Percentiles rank a stretch among this genome's conserved stretches.
Evolutionary conservation across 768 basidiomycete genomes (phyloP).

Genomic region (Clavaria fumosa): DNA sequence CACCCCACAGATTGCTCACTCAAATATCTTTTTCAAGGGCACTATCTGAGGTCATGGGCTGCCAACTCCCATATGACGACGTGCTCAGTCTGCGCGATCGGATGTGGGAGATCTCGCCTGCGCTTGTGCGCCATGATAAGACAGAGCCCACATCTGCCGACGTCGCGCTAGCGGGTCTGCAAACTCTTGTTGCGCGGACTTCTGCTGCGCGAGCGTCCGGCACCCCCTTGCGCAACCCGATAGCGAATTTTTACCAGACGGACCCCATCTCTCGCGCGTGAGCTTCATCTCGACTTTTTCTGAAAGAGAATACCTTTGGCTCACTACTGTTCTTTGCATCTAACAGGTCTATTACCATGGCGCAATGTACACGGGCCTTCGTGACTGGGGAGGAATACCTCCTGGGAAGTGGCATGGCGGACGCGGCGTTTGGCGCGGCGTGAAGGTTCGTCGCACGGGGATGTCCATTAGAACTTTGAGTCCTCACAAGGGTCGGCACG

Average conservation of each 20-base stretch:
- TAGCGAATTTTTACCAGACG: constrained; percentile 91
- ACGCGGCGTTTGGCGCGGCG: constrained; percentile 32
- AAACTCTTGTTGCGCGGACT: constrained; percentile 35
- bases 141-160: constrained; percentile 65
- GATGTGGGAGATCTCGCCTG: constrained; percentile 93
- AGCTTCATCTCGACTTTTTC: constrained; percentile 24
- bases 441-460: too few species aligned
- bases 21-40: constrained; percentile 35
- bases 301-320: not conserved
- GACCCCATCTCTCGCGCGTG: constrained; percentile 89
- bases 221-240: constrained; percentile 57
- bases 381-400: constrained; percentile 57
- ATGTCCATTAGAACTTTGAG: too few species aligned
- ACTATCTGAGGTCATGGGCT: constrained; percentile 72
- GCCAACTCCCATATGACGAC: constrained; percentile 80
- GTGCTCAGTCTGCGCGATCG: constrained; percentile 72
- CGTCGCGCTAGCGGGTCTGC: constrained; percentile 56
- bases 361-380: constrained; percentile 80
- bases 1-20: constrained; percentile 1
- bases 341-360: constrained; percentile 84
- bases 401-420: constrained; percentile 30
- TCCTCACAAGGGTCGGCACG: too few species aligned
- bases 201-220: constrained; percentile 41
- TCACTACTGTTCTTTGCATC: constrained; percentile 2
- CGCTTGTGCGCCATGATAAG: constrained; percentile 72